These are phyloP conservation scores for Ganoderma boninense DNA, from an alignment of 1,284 basidiomycete species.

Conservation along the genomic window DNA sequence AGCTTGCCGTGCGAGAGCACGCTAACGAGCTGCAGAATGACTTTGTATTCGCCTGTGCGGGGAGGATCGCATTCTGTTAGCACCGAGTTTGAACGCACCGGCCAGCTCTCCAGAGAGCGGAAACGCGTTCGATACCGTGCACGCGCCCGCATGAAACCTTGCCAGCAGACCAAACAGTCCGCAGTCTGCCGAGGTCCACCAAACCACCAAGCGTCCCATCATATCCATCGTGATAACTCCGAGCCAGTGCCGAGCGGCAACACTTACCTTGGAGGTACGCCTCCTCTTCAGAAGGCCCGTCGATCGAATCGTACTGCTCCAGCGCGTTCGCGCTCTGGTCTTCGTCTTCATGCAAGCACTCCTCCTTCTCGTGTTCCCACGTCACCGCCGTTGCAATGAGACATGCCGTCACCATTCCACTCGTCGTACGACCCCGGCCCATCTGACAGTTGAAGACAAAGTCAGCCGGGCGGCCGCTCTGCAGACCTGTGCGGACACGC, in stretches of 20 bases:
- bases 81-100: not conserved
- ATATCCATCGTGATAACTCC: not conserved
- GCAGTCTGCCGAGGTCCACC: not conserved
- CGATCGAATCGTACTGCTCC: slow-evolving; percentile 69
- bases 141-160: not conserved
- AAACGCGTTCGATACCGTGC: not conserved
- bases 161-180: not conserved
- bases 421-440: slow-evolving; percentile 86
- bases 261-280: slow-evolving; percentile 84
- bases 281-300: slow-evolving; percentile 85
- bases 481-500: slow-evolving; percentile 67
- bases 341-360: slow-evolving; percentile 44
- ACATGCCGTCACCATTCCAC: slow-evolving; percentile 92
- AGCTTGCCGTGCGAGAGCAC: slow-evolving; percentile 89
- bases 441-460: slow-evolving; percentile 92
- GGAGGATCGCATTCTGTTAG: not conserved
- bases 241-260: not conserved
- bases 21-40: slow-evolving; percentile 92
- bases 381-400: slow-evolving; percentile 84
- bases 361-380: slow-evolving; percentile 57
- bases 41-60: slow-evolving; percentile 92
- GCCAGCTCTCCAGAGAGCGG: not conserved
- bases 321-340: slow-evolving; percentile 43
- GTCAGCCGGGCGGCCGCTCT: slow-evolving; percentile 70
- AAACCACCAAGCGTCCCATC: not conserved